Evolutionary conservation across 768 basidiomycete genomes (phyloP).

Genomic region (Leccinum subgranulosum): DNA sequence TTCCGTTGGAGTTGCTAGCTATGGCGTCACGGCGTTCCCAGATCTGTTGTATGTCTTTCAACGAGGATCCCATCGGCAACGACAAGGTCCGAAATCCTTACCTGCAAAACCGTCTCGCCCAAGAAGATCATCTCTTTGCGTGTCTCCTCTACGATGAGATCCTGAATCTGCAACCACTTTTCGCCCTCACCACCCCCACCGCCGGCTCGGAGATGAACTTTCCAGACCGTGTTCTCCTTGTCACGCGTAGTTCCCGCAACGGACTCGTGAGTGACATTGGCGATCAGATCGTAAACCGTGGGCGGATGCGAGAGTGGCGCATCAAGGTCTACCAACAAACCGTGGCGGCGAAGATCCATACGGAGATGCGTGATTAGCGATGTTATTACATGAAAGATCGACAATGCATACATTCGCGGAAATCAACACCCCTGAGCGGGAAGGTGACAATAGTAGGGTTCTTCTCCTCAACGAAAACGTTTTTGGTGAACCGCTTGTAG

Average conservation of each 20-base stretch:
- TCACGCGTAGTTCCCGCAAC: slow-evolving; percentile 94
- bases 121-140: slow-evolving; percentile 97
- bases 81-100: slow-evolving; percentile 29
- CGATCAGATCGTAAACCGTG: slow-evolving; percentile 88
- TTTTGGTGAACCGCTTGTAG: slow-evolving; percentile 96
- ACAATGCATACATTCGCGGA: slow-evolving; percentile 75
- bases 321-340: slow-evolving; percentile 65
- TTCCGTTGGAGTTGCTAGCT: slow-evolving; percentile 13
- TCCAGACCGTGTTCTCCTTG: slow-evolving; percentile 91
- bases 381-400: slow-evolving; percentile 18
- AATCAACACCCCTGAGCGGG: slow-evolving; percentile 89
- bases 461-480: slow-evolving; percentile 95
- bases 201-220: slow-evolving; percentile 78
- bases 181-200: slow-evolving; percentile 78
- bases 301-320: slow-evolving; percentile 54
- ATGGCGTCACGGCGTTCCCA: slow-evolving; percentile 53
- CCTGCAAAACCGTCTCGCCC: slow-evolving; percentile 95
- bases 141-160: slow-evolving; percentile 95
- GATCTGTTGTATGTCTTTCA: slow-evolving; percentile 40
- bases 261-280: slow-evolving; percentile 93
- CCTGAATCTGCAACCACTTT: slow-evolving; percentile 96
- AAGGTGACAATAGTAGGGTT: slow-evolving; percentile 99
- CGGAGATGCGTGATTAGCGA: slow-evolving; percentile 22
- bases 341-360: slow-evolving; percentile 23
- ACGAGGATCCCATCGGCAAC: background rate